phyloP scores from a whole-genome alignment of 805 yeast genomes.

The Cyberlindnera bimundalis region DNA sequence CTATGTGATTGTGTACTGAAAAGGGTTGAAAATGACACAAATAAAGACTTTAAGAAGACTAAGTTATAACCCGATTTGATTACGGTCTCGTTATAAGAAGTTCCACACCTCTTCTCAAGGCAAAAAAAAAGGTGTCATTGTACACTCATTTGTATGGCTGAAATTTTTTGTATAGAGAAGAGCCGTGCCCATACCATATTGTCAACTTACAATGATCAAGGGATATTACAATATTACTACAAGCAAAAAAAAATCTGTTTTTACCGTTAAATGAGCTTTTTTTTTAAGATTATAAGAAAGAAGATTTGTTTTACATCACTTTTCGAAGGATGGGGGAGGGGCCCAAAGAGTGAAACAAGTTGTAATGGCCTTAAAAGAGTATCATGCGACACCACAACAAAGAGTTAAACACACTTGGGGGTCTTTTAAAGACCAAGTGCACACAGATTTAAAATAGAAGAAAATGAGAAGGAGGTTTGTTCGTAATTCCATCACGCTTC shows the following conservation, averaged over 20 bases:
- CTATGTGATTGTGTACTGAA: not conserved
- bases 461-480: too few species aligned
- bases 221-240: too few species aligned
- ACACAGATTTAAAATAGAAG: too few species aligned
- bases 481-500: too few species aligned
- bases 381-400: not conserved
- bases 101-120: too few species aligned
- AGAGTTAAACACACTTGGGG: not conserved
- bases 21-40: not conserved
- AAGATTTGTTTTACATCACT: not conserved
- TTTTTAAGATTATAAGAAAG: not conserved
- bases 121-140: slow-evolving; percentile 7
- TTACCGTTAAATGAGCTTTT: not conserved
- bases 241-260: too few species aligned
- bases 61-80: too few species aligned
- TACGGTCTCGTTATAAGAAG: too few species aligned
- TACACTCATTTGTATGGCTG: slow-evolving; percentile 2
- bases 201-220: too few species aligned
- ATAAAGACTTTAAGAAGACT: too few species aligned
- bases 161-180: slow-evolving; percentile 1
- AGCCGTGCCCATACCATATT: slow-evolving; percentile 6
- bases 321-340: not conserved
- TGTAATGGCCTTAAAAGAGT: not conserved
- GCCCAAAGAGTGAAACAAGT: not conserved
- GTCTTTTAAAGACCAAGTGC: too few species aligned